A percentile compares a stretch with the other conserved stretches of the same genome.
Evolutionary conservation across 1,139 yeast species (phyloP).

Genomic region (Taphrina populina): DNA sequence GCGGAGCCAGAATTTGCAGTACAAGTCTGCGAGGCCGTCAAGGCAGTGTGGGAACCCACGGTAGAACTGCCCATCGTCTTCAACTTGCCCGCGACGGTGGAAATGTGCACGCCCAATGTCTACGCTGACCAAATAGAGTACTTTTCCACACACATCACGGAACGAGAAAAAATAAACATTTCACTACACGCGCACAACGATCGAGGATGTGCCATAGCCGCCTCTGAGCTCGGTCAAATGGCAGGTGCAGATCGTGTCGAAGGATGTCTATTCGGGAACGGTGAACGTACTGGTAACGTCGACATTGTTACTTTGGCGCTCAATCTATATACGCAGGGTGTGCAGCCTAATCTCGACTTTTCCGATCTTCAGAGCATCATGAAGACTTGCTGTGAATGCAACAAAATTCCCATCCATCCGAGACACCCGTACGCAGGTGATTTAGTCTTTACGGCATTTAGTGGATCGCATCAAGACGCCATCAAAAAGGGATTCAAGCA

Average conservation of each 20-base stretch:
- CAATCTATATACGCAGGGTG: constrained; percentile 92
- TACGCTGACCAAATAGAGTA: constrained; percentile 97
- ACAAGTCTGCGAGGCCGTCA: constrained; percentile 91
- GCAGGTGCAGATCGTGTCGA: constrained; percentile 99
- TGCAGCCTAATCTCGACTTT: constrained; percentile 80
- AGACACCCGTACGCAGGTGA: constrained; percentile 98
- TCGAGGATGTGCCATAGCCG: constrained; percentile 97
- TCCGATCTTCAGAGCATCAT: constrained; percentile 78
- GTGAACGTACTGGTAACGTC: constrained; percentile 98
- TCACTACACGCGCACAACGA: constrained; percentile 96
- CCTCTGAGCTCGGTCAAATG: constrained; percentile 86
- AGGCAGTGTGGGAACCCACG: constrained; percentile 86
- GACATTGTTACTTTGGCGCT: constrained; percentile 90
- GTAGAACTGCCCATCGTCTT: constrained; percentile 82
- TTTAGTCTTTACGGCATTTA: constrained; percentile 91
- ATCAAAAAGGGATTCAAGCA: constrained; percentile 88
- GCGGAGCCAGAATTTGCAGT: constrained; percentile 81
- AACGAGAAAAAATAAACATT: constrained; percentile 81
- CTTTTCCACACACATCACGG: constrained; percentile 70
- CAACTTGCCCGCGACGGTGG: constrained; percentile 98
- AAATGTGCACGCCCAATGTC: constrained; percentile 87
- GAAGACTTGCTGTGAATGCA: constrained; percentile 86
- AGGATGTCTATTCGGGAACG: constrained; percentile 96
- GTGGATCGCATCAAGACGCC: constrained; percentile 97
- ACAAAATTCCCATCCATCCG: constrained; percentile 88